These are phyloP conservation scores for Acmispon strigosus DNA, from an alignment of 306 rosid genomes.

Conservation along the genomic window DNA sequence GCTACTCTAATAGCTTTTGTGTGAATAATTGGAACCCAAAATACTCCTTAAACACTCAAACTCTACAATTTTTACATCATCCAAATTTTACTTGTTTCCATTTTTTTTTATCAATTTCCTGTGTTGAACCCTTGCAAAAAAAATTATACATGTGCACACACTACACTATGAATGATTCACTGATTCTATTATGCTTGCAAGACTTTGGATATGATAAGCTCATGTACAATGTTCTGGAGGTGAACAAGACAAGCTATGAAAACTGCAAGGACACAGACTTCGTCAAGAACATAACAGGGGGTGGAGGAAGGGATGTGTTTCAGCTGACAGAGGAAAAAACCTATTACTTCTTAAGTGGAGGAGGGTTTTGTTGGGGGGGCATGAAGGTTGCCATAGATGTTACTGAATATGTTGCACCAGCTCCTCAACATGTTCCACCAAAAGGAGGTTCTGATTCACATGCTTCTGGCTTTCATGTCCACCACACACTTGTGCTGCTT, in stretches of 20 bases:
- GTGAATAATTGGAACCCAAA: neutral
- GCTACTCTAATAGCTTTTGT: too few relatives aligned
- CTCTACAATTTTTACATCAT: neutral
- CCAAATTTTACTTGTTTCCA: too few relatives aligned
- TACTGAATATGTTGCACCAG: neutral
- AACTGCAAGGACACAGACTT: constrained; percentile 43
- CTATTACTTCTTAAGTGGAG: constrained; percentile 51
- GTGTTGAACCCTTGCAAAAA: too few relatives aligned
- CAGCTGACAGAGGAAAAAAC: constrained; percentile 27
- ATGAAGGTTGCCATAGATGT: constrained; percentile 45
- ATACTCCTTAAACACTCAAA: neutral
- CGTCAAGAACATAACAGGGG: constrained; percentile 46
- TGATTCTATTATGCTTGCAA: neutral
- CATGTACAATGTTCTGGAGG: constrained; percentile 50
- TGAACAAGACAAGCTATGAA: constrained; percentile 52
- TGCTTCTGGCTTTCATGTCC: neutral
- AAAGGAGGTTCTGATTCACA: neutral
- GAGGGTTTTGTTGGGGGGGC: constrained; percentile 52
- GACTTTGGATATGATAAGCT: constrained; percentile 55
- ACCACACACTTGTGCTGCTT: neutral
- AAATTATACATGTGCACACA: too few relatives aligned
- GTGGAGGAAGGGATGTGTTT: constrained; percentile 63
- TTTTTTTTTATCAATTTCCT: too few relatives aligned
- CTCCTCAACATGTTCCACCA: constrained; percentile 11
- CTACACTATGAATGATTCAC: neutral